Percentiles rank a stretch among this genome's conserved stretches.
Conservation (phyloP, 208 protist genomes). For the Vickermania ingenoplastis region DNA sequence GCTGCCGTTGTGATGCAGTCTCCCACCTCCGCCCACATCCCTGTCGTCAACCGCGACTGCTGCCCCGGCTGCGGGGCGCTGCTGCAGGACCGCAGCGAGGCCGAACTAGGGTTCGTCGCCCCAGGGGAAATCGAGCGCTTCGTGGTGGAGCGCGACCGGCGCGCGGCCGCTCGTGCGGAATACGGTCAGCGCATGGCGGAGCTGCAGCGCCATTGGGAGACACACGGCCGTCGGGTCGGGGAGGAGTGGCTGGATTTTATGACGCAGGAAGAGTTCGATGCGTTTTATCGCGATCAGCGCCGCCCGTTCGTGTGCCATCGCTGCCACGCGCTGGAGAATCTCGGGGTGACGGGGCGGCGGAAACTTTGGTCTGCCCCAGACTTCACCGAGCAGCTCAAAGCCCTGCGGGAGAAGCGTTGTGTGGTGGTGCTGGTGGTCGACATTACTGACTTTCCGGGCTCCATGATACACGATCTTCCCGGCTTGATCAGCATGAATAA, state of each 20-base stretch:
- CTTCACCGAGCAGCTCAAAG: slow-evolving; percentile 78
- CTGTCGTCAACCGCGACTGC: slow-evolving; percentile 70
- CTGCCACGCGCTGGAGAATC: slow-evolving; percentile 82
- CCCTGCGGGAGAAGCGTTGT: slow-evolving; percentile 69
- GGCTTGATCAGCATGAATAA: slow-evolving; percentile 91
- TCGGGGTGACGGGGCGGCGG: slow-evolving; percentile 64
- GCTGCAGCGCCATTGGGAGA: slow-evolving; percentile 83
- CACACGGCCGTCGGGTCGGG: slow-evolving; percentile 81
- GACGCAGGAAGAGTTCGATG: slow-evolving; percentile 89
- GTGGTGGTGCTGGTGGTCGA: slow-evolving; percentile 87
- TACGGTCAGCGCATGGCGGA: slow-evolving; percentile 86
- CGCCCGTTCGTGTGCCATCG: slow-evolving; percentile 78
- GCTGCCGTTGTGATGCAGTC: slow-evolving; percentile 71
- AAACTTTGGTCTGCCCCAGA: slow-evolving; percentile 86
- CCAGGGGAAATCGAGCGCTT: slow-evolving; percentile 70
- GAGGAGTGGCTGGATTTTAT: slow-evolving; percentile 92
- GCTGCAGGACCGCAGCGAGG: slow-evolving; percentile 61
- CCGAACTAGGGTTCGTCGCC: slow-evolving; percentile 72
- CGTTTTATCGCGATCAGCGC: slow-evolving; percentile 68
- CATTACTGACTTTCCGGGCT: slow-evolving; percentile 86
- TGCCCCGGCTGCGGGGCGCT: slow-evolving; percentile 82
- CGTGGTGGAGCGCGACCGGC: slow-evolving; percentile 40
- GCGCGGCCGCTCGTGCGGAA: slow-evolving; percentile 39
- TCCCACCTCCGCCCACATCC: slow-evolving; percentile 55
- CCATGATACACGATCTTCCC: slow-evolving; percentile 85